A percentile compares a stretch with the other conserved stretches of the same genome.
Evolutionary conservation across 768 basidiomycete species (phyloP).

Genomic region (Tremella yokohamensis): DNA sequence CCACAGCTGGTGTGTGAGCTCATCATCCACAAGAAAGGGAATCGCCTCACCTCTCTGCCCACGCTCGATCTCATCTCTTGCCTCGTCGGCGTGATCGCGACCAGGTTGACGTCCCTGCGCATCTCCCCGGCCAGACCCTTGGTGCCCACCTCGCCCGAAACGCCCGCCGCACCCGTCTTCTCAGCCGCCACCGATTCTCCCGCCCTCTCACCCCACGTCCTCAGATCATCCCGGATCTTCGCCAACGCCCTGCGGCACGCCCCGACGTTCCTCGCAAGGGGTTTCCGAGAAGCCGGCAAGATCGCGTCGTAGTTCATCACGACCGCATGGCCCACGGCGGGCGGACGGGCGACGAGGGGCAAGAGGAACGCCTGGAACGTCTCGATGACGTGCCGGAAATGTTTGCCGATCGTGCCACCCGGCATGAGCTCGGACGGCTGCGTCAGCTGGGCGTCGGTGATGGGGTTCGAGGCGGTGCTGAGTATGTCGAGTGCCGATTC

Average conservation of each 20-base stretch:
- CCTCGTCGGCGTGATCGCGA: conserved; percentile 40
- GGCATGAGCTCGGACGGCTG: conserved; percentile 36
- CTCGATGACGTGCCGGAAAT: conserved; percentile 46
- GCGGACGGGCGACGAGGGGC: conserved; percentile 15
- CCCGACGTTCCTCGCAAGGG: conserved; percentile 24
- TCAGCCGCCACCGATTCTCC: background rate
- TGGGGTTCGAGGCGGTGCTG: conserved; percentile 5
- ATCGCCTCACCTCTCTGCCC: conserved; percentile 35
- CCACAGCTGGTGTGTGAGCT: conserved; percentile 35
- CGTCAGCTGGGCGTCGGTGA: conserved; percentile 30
- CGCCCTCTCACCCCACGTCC: conserved; percentile 19
- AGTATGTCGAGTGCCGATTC: conserved; percentile 38
- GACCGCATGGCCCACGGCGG: background rate
- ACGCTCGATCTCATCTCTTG: conserved; percentile 35
- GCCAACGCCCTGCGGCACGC: conserved; percentile 24
- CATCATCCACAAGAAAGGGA: background rate
- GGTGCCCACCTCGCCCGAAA: background rate
- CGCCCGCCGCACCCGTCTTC: background rate
- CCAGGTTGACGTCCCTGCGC: conserved; percentile 24
- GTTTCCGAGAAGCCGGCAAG: conserved; percentile 20
- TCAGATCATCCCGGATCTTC: conserved; percentile 20
- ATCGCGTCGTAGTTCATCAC: conserved; percentile 40
- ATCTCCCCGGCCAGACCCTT: conserved; percentile 26
- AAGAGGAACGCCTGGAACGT: conserved; percentile 35
- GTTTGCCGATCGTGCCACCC: conserved; percentile 43